Evolutionary conservation across 2,329 filamentous ascomycete species (phyloP).

Genomic region (Xylariaceae sp.): DNA sequence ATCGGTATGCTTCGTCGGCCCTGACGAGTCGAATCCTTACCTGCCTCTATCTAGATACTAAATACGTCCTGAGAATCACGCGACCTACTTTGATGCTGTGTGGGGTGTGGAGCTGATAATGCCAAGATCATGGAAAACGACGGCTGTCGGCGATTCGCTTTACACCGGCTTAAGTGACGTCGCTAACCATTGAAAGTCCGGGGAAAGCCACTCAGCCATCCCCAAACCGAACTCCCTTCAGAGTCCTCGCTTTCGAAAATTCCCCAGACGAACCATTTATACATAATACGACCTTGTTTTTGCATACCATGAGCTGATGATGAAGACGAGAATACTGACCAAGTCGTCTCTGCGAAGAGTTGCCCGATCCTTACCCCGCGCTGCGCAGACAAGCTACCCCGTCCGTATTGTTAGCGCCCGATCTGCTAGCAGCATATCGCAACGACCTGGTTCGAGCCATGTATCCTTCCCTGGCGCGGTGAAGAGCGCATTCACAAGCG

Average conservation of each 20-base stretch:
- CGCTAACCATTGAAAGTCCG: slow-evolving; percentile 32
- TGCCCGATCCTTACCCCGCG: slow-evolving; percentile 29
- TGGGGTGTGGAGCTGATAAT: slow-evolving; percentile 14
- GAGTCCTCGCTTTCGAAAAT: not conserved
- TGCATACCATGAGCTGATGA: slow-evolving; percentile 27
- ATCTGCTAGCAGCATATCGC: slow-evolving; percentile 58
- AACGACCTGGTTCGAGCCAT: slow-evolving; percentile 61
- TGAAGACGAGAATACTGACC: slow-evolving; percentile 36
- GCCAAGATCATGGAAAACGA: slow-evolving; percentile 24
- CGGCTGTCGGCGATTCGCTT: slow-evolving; percentile 37
- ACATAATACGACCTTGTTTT: not conserved
- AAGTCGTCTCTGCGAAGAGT: slow-evolving; percentile 33
- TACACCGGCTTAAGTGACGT: slow-evolving; percentile 42
- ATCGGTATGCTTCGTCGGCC: too few species aligned
- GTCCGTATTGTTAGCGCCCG: slow-evolving; percentile 37
- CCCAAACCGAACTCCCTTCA: slow-evolving; percentile 7
- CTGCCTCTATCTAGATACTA: too few species aligned
- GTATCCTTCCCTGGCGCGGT: slow-evolving; percentile 91
- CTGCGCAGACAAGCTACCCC: slow-evolving; percentile 16
- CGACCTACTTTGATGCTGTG: not conserved
- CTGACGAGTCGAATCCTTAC: too few species aligned
- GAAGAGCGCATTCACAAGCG: slow-evolving; percentile 88
- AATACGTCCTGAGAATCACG: too few species aligned
- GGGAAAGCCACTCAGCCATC: slow-evolving; percentile 30
- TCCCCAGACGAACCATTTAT: not conserved